These are phyloP conservation scores for Phlebiopsis flavidoalba DNA, from an alignment of 768 basidiomycete genomes.

Conservation along the genomic window DNA sequence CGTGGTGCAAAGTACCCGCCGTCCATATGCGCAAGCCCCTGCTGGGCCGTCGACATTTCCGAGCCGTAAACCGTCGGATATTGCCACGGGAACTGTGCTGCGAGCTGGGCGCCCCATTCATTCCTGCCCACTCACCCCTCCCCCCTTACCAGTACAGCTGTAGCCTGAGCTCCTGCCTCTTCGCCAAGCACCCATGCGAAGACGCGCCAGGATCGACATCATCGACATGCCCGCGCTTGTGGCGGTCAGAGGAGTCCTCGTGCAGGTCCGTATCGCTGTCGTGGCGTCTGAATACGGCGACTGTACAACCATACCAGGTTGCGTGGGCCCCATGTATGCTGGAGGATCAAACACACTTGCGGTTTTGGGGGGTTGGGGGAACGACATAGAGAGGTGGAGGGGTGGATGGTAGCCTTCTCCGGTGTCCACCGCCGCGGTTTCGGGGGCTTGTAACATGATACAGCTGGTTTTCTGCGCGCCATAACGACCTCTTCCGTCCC, in stretches of 20 bases:
- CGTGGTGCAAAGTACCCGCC: neutral
- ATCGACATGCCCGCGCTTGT: conserved; percentile 4
- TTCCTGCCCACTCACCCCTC: too few species aligned
- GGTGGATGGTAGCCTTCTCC: conserved; percentile 4
- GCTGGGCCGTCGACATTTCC: neutral
- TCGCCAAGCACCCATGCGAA: conserved; percentile 11
- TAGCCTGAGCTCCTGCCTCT: conserved; percentile 3
- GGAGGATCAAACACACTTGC: neutral
- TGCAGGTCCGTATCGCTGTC: conserved; percentile 9
- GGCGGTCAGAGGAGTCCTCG: conserved; percentile 6
- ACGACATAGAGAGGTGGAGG: conserved; percentile 8
- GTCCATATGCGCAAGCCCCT: neutral
- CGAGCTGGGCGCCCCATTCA: too few species aligned
- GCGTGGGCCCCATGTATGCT: neutral
- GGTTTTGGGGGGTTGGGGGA: conserved; percentile 6
- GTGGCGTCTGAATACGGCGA: conserved; percentile 8
- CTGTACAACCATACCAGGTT: neutral
- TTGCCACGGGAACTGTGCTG: conserved; percentile 1
- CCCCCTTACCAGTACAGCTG: conserved; percentile 14
- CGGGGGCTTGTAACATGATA: conserved; percentile 7
- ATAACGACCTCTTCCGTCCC: conserved; percentile 6
- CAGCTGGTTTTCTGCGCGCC: neutral
- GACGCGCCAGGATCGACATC: conserved; percentile 7
- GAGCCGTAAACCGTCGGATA: neutral
- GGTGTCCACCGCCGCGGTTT: neutral